Percentiles rank a stretch among this genome's conserved stretches.
Conservation (phyloP, 257 asterid genomes). For the Rubia yunnanensis region DNA sequence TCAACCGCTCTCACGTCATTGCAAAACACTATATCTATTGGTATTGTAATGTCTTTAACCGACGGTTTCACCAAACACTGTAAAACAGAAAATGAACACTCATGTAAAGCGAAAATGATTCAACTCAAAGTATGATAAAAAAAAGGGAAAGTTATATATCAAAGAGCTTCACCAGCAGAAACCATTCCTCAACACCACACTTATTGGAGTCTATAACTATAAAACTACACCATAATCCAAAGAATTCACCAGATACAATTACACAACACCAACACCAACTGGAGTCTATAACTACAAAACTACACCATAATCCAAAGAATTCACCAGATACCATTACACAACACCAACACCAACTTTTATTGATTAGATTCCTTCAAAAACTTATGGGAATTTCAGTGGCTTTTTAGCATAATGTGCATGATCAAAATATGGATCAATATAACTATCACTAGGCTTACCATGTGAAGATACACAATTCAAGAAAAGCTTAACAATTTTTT, state of each 20-base stretch:
- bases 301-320: neutral
- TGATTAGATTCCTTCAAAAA: neutral
- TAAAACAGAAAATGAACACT: neutral
- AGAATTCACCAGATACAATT: neutral
- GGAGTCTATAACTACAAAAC: neutral
- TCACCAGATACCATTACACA: too few relatives aligned
- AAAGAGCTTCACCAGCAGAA: too few relatives aligned
- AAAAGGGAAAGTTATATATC: neutral
- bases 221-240: too few relatives aligned
- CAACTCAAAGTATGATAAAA: neutral
- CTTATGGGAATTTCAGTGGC: neutral
- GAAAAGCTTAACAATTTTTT: too few relatives aligned
- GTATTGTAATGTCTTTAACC: slow-evolving; percentile 58
- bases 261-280: neutral
- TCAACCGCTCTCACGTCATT: slow-evolving; percentile 78
- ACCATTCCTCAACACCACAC: too few relatives aligned
- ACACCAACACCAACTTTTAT: too few relatives aligned
- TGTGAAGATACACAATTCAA: too few relatives aligned
- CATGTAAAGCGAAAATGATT: neutral
- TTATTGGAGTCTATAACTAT: too few relatives aligned
- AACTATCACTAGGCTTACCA: neutral
- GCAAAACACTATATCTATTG: slow-evolving; percentile 65
- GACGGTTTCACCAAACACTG: slow-evolving; percentile 81
- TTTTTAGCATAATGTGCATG: neutral
- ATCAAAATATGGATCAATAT: neutral